phyloP scores from a whole-genome alignment of 139 green algal genomes.

The Chlorella ohadii region DNA sequence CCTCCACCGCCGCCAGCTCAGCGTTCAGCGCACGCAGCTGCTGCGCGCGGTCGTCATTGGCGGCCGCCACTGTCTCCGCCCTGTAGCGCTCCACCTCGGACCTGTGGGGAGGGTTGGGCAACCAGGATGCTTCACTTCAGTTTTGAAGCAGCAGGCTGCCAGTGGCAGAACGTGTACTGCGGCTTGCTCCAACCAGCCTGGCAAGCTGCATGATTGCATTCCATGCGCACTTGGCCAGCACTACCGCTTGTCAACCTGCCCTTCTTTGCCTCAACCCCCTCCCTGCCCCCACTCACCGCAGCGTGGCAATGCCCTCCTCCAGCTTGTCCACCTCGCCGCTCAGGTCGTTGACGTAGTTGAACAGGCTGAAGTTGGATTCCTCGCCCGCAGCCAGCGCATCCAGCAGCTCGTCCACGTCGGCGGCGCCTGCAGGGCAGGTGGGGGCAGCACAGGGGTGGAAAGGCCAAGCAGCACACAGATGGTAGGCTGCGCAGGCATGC shows the following conservation, averaged over 20 bases:
- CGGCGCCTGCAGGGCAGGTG: conserved; percentile 21
- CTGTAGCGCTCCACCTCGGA: conserved; percentile 10
- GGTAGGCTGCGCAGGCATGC: too few relatives aligned
- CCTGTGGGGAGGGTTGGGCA: not conserved
- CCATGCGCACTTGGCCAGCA: too few relatives aligned
- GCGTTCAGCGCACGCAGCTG: conserved; percentile 44
- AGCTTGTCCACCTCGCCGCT: conserved; percentile 57
- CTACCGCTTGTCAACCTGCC: not conserved
- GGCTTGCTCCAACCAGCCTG: not conserved
- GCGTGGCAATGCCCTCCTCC: conserved; percentile 48
- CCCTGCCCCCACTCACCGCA: conserved; percentile 10
- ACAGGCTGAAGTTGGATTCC: conserved; percentile 64
- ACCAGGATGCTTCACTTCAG: not conserved
- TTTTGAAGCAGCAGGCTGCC: not conserved
- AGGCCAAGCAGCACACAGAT: not conserved
- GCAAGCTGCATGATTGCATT: too few relatives aligned
- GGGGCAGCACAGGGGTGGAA: not conserved
- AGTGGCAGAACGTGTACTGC: too few relatives aligned
- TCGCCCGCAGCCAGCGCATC: conserved; percentile 50
- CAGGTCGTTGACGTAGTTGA: conserved; percentile 60
- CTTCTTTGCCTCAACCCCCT: not conserved
- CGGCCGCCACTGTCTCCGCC: conserved; percentile 5
- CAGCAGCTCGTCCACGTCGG: conserved; percentile 62
- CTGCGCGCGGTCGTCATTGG: not conserved
- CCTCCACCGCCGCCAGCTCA: conserved; percentile 49